These are phyloP conservation scores for Xylaria sp. DNA, from an alignment of 2,329 filamentous ascomycete genomes.

Conservation along the genomic window DNA sequence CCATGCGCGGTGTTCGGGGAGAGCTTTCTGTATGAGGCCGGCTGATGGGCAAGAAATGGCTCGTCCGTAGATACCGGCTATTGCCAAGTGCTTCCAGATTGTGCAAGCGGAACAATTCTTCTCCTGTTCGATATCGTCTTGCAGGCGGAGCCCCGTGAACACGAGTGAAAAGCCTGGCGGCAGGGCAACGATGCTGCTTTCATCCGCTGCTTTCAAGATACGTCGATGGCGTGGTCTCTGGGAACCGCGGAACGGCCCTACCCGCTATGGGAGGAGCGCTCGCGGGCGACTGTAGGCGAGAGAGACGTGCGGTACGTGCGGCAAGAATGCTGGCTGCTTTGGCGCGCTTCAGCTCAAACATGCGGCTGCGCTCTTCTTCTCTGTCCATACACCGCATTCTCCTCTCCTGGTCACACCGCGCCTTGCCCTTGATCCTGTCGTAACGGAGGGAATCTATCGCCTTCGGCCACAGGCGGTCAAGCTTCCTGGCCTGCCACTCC, in stretches of 20 bases:
- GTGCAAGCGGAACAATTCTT: background rate
- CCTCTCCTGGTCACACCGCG: constrained; percentile 47
- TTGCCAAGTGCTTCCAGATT: background rate
- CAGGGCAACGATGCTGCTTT: background rate
- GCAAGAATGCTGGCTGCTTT: constrained; percentile 49
- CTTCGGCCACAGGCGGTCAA: constrained; percentile 52
- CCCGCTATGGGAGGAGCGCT: constrained; percentile 13
- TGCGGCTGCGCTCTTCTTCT: constrained; percentile 53
- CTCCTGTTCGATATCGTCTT: background rate
- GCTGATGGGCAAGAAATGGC: background rate
- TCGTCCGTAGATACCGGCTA: background rate
- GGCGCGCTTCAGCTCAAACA: constrained; percentile 52
- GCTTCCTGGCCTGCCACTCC: constrained; percentile 43
- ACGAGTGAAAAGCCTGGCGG: background rate
- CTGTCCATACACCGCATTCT: constrained; percentile 46
- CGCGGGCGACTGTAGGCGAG: constrained; percentile 21
- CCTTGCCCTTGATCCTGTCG: constrained; percentile 46
- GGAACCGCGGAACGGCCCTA: constrained; percentile 11
- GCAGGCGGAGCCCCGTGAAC: background rate
- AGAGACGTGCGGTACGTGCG: constrained; percentile 23
- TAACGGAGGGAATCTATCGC: constrained; percentile 50
- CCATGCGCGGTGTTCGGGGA: too few relatives aligned
- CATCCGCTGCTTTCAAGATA: constrained; percentile 9
- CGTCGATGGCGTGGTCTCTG: constrained; percentile 6
- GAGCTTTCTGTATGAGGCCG: background rate